Conservation (phyloP, 495 filamentous ascomycete species). For the Chaetomium tenue region DNA sequence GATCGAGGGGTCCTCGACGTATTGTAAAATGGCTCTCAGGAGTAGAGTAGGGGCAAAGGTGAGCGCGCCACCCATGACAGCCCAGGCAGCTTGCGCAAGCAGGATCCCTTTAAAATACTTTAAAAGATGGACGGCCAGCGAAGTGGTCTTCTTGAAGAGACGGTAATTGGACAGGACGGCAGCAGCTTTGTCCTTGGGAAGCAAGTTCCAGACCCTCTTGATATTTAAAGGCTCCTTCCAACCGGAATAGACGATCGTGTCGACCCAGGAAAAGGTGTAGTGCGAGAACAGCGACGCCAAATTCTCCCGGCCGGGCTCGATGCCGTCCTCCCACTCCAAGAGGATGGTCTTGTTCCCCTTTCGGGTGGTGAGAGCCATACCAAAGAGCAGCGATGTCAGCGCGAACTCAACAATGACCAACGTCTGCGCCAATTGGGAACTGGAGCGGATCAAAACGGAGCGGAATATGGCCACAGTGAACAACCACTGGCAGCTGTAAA, state of each 20-base stretch:
- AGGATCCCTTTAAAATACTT: conserved; percentile 79
- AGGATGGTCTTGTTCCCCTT: conserved; percentile 89
- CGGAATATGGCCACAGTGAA: conserved; percentile 75
- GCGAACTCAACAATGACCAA: conserved; percentile 69
- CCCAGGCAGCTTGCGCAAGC: conserved; percentile 75
- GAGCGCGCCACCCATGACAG: conserved; percentile 70
- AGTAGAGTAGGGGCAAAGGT: conserved; percentile 90
- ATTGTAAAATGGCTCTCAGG: conserved; percentile 85
- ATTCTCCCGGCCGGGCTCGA: conserved; percentile 82
- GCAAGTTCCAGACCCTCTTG: conserved; percentile 85
- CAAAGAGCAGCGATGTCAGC: conserved; percentile 67
- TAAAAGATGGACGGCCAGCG: conserved; percentile 74
- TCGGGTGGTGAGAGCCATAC: conserved; percentile 74
- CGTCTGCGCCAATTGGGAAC: conserved; percentile 56
- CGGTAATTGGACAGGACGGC: conserved; percentile 76
- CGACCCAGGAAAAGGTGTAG: conserved; percentile 86
- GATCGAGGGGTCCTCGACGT: conserved; percentile 77
- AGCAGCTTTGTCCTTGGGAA: conserved; percentile 82
- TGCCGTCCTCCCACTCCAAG: conserved; percentile 78
- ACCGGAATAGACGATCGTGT: conserved; percentile 85
- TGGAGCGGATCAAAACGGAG: conserved; percentile 77
- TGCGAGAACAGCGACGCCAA: conserved; percentile 84
- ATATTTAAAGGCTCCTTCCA: conserved; percentile 82
- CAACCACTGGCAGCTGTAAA: conserved; percentile 86
- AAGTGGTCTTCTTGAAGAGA: conserved; percentile 77